Conservation (phyloP, 2,329 filamentous ascomycete genomes). For the Neonectria faginata region DNA sequence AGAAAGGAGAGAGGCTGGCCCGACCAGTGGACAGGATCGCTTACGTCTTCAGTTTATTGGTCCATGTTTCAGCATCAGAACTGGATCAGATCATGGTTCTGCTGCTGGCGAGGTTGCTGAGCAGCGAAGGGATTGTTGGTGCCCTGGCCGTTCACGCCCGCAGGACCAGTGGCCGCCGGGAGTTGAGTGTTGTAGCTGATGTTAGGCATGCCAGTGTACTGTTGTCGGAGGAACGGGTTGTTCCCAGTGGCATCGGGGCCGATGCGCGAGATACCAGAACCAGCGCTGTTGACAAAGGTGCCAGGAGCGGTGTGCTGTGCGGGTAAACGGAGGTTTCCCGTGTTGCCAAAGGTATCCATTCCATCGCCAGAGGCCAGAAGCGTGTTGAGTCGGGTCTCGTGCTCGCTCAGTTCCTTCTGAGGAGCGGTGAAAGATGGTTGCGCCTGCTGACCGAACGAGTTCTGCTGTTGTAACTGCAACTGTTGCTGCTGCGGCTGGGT, state of each 20-base stretch:
- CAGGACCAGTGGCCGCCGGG: slow-evolving; percentile 68
- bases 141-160: slow-evolving; percentile 64
- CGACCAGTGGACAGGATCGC: background rate
- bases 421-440: slow-evolving; percentile 51
- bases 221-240: slow-evolving; percentile 89
- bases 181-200: slow-evolving; percentile 65
- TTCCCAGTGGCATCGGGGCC: slow-evolving; percentile 79
- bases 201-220: slow-evolving; percentile 82
- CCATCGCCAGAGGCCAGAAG: slow-evolving; percentile 90
- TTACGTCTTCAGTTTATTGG: slow-evolving; percentile 5
- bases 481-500: slow-evolving; percentile 62
- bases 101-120: slow-evolving; percentile 60
- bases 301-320: slow-evolving; percentile 96
- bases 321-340: slow-evolving; percentile 94
- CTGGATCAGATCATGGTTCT: slow-evolving; percentile 72
- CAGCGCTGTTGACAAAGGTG: slow-evolving; percentile 96
- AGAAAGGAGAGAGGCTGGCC: background rate
- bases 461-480: slow-evolving; percentile 56
- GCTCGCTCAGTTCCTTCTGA: slow-evolving; percentile 69
- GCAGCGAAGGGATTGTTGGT: slow-evolving; percentile 70
- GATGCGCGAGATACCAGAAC: slow-evolving; percentile 78
- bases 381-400: slow-evolving; percentile 83
- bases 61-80: slow-evolving; percentile 57
- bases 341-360: slow-evolving; percentile 97
- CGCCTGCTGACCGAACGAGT: slow-evolving; percentile 47